phyloP scores from a whole-genome alignment of 257 asterid species.

The Linaria vulgaris region DNA sequence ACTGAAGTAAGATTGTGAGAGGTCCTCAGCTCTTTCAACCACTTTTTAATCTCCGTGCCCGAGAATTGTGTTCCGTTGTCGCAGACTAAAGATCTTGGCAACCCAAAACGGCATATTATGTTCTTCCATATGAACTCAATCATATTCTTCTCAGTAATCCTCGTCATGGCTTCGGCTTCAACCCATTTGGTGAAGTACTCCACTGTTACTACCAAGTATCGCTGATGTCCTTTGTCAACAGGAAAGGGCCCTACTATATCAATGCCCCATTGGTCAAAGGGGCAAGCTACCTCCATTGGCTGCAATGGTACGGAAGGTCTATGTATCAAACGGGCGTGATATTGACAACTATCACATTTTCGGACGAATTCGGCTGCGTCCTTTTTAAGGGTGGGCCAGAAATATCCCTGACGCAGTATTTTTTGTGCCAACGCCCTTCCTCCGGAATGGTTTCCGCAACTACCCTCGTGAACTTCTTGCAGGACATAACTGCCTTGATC shows the following conservation, averaged over 20 bases:
- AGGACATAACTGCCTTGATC: background rate
- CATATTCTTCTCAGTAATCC: too few relatives aligned
- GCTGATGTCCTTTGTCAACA: too few relatives aligned
- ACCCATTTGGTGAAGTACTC: too few relatives aligned
- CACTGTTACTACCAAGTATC: too few relatives aligned
- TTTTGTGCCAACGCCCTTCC: background rate
- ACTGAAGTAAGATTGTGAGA: background rate
- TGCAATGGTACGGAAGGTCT: background rate
- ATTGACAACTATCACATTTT: background rate
- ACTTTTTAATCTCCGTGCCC: background rate
- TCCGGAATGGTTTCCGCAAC: background rate
- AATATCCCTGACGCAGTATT: too few relatives aligned
- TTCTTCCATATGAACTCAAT: too few relatives aligned
- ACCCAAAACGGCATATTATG: background rate
- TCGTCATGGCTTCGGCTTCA: too few relatives aligned
- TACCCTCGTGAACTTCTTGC: background rate
- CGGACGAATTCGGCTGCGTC: background rate
- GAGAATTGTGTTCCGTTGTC: background rate
- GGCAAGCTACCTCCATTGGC: too few relatives aligned
- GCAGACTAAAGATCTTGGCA: background rate
- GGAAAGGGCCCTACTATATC: too few relatives aligned
- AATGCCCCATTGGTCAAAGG: too few relatives aligned
- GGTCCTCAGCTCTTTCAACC: background rate
- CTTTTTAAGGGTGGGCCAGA: background rate
- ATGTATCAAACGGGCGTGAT: background rate